Evolutionary conservation across 805 yeast species (phyloP), one percentile per base, ranked within the genome.

Genomic region (Yarrowia hollandica): DNA sequence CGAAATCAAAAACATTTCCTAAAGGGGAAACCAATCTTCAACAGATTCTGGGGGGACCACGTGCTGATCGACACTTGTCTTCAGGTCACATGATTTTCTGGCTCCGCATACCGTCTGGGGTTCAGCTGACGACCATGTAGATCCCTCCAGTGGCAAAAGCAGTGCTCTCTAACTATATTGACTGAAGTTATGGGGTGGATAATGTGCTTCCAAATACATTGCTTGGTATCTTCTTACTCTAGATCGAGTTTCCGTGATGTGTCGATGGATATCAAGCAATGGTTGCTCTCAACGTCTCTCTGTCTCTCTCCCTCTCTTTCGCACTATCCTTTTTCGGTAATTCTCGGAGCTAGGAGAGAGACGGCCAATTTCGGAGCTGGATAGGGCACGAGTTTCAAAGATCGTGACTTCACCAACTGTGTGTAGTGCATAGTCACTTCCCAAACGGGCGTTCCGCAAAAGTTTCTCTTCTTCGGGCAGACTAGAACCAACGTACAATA

Each of bases 351-450:
- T 19, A 15, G 6, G 6, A 12, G 23, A 11, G 14, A 9, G 9
- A 16, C 15, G 10, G 8, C n/a, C n/a, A n/a, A n/a, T n/a, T n/a
- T n/a, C n/a, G n/a, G n/a, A n/a, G n/a, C n/a, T 37, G 6, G 23
- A 9, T 18, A n/a, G 26, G 3, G 3, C 26, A 7, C 26, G 3
- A 8, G 3, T 4, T 10, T 9, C 22, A 41, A 41, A 41, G 21
- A 23, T 41, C 46, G 31, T 12, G 30, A 26, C 11, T 26, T 41
- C 28, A 41, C 18, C 11, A 15, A 11, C 19, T 14, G 46, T 41
- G 46, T 41, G 46, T 25, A 25, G 46, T 41, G 46, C 46, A 41
- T 41, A 41, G 46, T 15, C 15, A 41, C 46, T 41, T 41, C 46
- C 46, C 46, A 25, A 41, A 23, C 21, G 46, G 46, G 46, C 22